Conservation (phyloP, 106 monocot species). For the Dioscorea dumetorum region DNA sequence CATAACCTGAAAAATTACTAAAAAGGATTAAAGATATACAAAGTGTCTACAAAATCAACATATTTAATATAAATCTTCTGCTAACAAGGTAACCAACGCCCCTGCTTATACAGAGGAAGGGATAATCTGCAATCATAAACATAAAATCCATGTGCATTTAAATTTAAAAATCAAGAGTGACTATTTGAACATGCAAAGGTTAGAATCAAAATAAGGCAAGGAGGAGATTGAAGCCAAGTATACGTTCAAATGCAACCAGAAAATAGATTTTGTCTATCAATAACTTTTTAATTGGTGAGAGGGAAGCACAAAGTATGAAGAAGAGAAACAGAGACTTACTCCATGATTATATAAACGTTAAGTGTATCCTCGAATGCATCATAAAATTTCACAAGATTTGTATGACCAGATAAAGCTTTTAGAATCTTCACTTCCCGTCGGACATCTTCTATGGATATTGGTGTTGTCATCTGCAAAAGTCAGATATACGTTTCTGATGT, state of each 20-base stretch:
- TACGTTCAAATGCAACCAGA: too few relatives aligned
- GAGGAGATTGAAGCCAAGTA: too few relatives aligned
- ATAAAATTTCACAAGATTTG: conserved; percentile 63
- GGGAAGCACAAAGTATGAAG: neutral
- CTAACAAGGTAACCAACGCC: too few relatives aligned
- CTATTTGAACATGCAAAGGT: too few relatives aligned
- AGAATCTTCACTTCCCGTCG: conserved; percentile 77
- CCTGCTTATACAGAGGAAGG: too few relatives aligned
- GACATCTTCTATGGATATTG: conserved; percentile 87
- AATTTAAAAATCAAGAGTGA: too few relatives aligned
- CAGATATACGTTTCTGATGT: too few relatives aligned
- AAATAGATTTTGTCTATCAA: too few relatives aligned
- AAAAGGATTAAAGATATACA: neutral
- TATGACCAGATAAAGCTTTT: conserved; percentile 58
- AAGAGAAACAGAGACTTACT: conserved; percentile 31
- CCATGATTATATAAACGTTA: conserved; percentile 80
- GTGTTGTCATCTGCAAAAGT: conserved; percentile 57
- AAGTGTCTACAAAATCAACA: neutral
- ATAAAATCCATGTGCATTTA: too few relatives aligned
- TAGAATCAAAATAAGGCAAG: too few relatives aligned
- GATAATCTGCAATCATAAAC: too few relatives aligned
- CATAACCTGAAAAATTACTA: conserved; percentile 38
- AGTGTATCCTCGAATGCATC: conserved; percentile 71
- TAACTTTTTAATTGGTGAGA: too few relatives aligned
- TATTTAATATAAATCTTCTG: neutral